Conservation (phyloP, 805 yeast genomes). For the Candida parachauliodes region DNA sequence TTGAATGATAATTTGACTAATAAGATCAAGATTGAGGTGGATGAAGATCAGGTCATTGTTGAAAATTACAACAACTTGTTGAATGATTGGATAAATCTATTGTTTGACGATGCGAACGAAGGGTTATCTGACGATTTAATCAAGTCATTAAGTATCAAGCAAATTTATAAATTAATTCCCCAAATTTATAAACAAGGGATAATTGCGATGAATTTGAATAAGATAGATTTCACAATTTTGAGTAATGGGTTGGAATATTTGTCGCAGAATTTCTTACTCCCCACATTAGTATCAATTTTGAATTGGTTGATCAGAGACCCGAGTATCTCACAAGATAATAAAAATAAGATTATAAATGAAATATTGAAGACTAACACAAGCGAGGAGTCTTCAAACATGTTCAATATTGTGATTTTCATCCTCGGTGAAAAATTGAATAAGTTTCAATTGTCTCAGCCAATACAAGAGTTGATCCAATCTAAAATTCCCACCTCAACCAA, state of each 20-base stretch:
- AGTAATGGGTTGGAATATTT: slow-evolving; percentile 84
- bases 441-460: background rate
- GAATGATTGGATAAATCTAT: slow-evolving; percentile 72
- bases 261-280: slow-evolving; percentile 69
- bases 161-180: slow-evolving; percentile 68
- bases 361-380: slow-evolving; percentile 19
- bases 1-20: slow-evolving; percentile 29
- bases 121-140: slow-evolving; percentile 85
- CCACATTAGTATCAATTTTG: slow-evolving; percentile 42
- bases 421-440: slow-evolving; percentile 15
- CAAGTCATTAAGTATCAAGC: slow-evolving; percentile 60
- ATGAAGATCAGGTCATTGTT: slow-evolving; percentile 28
- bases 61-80: slow-evolving; percentile 31
- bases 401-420: slow-evolving; percentile 24
- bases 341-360: slow-evolving; percentile 20
- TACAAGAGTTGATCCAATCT: background rate
- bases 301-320: slow-evolving; percentile 25
- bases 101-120: slow-evolving; percentile 61
- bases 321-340: slow-evolving; percentile 10
- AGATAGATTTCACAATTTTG: slow-evolving; percentile 57
- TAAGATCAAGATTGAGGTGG: slow-evolving; percentile 10
- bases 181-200: slow-evolving; percentile 70
- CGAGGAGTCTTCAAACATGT: slow-evolving; percentile 12
- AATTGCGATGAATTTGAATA: slow-evolving; percentile 51
- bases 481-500: background rate